Percentiles rank a stretch among this genome's conserved stretches.
phyloP scores from a whole-genome alignment of 768 basidiomycete genomes.

The Antrodiella citrinella region DNA sequence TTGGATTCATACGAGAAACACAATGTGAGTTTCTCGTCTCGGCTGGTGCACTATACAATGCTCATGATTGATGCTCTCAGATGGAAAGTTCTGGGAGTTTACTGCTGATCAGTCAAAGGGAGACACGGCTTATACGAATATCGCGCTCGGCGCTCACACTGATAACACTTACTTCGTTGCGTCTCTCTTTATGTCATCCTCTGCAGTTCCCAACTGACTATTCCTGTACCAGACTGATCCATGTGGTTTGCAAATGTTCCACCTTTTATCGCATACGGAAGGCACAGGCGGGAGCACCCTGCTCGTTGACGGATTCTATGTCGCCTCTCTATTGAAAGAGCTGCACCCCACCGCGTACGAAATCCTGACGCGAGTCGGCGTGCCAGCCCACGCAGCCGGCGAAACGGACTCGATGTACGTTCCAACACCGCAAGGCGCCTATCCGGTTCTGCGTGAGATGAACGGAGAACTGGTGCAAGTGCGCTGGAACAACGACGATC shows the following conservation, averaged over 20 bases:
- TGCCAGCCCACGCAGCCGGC: constrained; percentile 88
- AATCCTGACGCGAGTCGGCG: constrained; percentile 55
- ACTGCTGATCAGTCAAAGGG: constrained; percentile 86
- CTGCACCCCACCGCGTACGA: constrained; percentile 65
- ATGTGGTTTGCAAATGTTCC: constrained; percentile 92
- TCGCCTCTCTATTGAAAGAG: constrained; percentile 69
- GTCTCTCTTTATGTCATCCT: too few relatives aligned
- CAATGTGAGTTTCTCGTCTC: constrained; percentile 36
- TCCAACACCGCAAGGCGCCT: constrained; percentile 46
- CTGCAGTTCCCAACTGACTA: neutral
- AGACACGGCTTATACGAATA: constrained; percentile 89
- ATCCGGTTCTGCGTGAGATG: constrained; percentile 48
- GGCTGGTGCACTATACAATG: neutral
- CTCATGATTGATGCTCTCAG: constrained; percentile 32
- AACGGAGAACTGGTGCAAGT: constrained; percentile 58
- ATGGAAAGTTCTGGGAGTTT: constrained; percentile 97
- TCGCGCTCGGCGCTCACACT: constrained; percentile 82
- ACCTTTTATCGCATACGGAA: constrained; percentile 76
- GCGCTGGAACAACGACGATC: constrained; percentile 92
- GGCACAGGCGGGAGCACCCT: constrained; percentile 82
- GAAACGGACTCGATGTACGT: constrained; percentile 50
- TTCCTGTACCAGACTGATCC: constrained; percentile 73
- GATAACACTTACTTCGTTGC: constrained; percentile 72
- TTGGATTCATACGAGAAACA: constrained; percentile 87
- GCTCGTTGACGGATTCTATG: constrained; percentile 95